Evolutionary conservation across 1,139 yeast genomes (phyloP).

Genomic region (Saccharomycopsis crataegensis): DNA sequence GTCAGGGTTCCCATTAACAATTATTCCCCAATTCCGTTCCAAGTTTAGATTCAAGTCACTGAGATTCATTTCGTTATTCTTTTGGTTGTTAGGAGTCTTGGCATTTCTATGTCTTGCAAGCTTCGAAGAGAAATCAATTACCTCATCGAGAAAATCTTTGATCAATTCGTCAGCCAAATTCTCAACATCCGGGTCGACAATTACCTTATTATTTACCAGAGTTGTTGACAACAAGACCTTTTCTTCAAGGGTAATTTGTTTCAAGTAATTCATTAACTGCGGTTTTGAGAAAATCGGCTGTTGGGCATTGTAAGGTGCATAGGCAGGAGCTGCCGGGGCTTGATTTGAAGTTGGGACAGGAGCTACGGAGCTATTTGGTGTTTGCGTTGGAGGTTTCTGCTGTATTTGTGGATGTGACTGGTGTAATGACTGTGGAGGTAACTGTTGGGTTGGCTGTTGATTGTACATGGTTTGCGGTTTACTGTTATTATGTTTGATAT

Average conservation of each 20-base stretch:
- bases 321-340: background rate
- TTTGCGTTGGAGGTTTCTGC: background rate
- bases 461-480: background rate
- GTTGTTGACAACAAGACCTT: slow-evolving; percentile 9
- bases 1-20: slow-evolving; percentile 14
- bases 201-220: slow-evolving; percentile 11
- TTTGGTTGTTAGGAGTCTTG: background rate
- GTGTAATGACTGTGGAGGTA: background rate
- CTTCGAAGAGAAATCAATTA: slow-evolving; percentile 15
- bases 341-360: background rate
- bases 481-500: background rate
- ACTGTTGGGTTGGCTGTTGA: background rate
- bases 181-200: slow-evolving; percentile 18
- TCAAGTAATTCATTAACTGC: slow-evolving; percentile 11
- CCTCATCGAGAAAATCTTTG: slow-evolving; percentile 18
- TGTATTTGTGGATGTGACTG: background rate
- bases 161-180: slow-evolving; percentile 15
- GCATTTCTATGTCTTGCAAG: slow-evolving; percentile 15
- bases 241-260: slow-evolving; percentile 16
- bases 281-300: slow-evolving; percentile 13
- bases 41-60: slow-evolving; percentile 17
- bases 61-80: background rate
- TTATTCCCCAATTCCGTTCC: slow-evolving; percentile 19
- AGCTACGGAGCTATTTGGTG: background rate
- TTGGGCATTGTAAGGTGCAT: slow-evolving; percentile 9